Evolutionary conservation across 345 rosid genomes (phyloP).

Genomic region (Dovyalis caffra): DNA sequence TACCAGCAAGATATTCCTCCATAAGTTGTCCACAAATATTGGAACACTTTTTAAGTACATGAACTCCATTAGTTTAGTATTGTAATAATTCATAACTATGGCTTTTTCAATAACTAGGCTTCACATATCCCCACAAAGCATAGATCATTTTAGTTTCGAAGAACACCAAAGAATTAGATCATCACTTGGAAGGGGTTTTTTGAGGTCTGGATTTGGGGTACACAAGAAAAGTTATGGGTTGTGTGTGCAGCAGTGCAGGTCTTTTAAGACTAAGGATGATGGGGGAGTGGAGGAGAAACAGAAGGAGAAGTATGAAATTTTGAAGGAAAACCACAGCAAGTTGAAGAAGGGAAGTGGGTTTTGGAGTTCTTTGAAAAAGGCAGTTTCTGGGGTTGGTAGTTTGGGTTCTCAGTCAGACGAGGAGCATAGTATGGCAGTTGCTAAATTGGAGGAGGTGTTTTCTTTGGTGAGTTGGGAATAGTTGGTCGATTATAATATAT

Average conservation of each 20-base stretch:
- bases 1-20: too few relatives aligned
- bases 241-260: constrained; percentile 38
- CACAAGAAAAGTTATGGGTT: constrained; percentile 25
- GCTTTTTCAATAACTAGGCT: constrained; percentile 45
- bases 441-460: constrained; percentile 55
- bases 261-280: constrained; percentile 53
- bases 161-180: constrained; percentile 32
- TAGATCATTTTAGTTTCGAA: constrained; percentile 36
- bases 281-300: constrained; percentile 39
- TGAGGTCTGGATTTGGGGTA: constrained; percentile 26
- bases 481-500: background rate
- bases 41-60: constrained; percentile 14
- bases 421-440: constrained; percentile 41
- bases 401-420: constrained; percentile 42
- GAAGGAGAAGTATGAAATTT: constrained; percentile 29
- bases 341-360: constrained; percentile 43
- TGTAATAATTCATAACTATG: constrained; percentile 36
- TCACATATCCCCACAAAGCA: constrained; percentile 47
- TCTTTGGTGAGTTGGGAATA: constrained; percentile 44
- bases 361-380: constrained; percentile 39
- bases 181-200: constrained; percentile 28
- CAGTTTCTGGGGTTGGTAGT: constrained; percentile 33
- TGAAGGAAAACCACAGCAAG: constrained; percentile 35
- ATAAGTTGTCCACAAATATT: too few relatives aligned
- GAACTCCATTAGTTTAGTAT: constrained; percentile 12